Conservation (phyloP, 208 protist species). For the Endotrypanum monterogeii region DNA sequence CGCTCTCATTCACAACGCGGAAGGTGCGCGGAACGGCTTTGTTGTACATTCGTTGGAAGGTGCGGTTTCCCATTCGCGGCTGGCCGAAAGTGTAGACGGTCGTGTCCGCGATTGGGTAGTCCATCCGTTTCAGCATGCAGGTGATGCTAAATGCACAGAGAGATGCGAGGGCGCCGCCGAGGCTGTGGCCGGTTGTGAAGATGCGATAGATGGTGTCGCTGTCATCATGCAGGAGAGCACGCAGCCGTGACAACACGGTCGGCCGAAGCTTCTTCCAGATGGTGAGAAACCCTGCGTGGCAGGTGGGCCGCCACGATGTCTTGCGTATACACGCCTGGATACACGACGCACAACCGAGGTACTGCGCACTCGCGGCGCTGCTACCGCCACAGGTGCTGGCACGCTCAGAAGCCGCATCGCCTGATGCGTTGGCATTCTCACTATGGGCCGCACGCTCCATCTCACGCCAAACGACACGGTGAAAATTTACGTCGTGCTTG, state of each 20-base stretch:
- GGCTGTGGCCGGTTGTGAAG: slow-evolving; percentile 87
- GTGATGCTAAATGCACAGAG: slow-evolving; percentile 87
- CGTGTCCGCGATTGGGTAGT: slow-evolving; percentile 75
- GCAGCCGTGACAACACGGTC: slow-evolving; percentile 53
- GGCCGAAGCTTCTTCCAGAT: slow-evolving; percentile 77
- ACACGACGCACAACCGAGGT: slow-evolving; percentile 38
- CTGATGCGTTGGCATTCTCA: neutral
- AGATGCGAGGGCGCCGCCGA: slow-evolving; percentile 87
- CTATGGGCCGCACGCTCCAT: slow-evolving; percentile 39
- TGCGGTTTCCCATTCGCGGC: slow-evolving; percentile 82
- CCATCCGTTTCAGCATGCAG: slow-evolving; percentile 38
- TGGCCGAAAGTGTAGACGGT: slow-evolving; percentile 92
- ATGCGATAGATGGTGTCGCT: slow-evolving; percentile 66
- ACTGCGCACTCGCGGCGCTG: slow-evolving; percentile 19
- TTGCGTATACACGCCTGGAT: slow-evolving; percentile 24
- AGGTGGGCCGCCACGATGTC: slow-evolving; percentile 54
- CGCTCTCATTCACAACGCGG: slow-evolving; percentile 90
- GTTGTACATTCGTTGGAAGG: slow-evolving; percentile 78
- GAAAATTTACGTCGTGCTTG: slow-evolving; percentile 73
- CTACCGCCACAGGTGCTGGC: slow-evolving; percentile 12
- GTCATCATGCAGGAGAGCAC: slow-evolving; percentile 39
- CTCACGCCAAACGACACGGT: slow-evolving; percentile 74
- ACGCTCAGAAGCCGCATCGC: neutral
- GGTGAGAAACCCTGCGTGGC: slow-evolving; percentile 84
- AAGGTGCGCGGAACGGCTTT: slow-evolving; percentile 82